Evolutionary conservation across 805 yeast genomes (phyloP), one percentile per base, ranked within the genome.

Genomic region (Tetrapisispora taiwanensis): DNA sequence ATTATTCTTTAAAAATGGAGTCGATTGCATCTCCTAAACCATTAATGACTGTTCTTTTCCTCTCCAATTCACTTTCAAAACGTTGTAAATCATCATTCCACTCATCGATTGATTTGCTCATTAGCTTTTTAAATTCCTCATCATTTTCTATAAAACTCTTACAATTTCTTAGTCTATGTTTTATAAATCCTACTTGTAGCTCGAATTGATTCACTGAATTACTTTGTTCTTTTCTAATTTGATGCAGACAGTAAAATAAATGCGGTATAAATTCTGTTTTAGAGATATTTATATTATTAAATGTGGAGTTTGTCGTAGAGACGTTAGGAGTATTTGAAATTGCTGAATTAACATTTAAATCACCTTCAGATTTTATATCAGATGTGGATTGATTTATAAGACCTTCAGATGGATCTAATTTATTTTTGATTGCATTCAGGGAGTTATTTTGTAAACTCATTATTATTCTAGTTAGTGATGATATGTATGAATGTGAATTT

Each of bases 171-270:
- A 62, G 44, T 36, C 64, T 53, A 41, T 60, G 65, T 24, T 56
- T 57, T 13, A 62, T 62, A 22, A 57, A 54, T 18, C 62, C 59
- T 1, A 64, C 59, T 13, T 62, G 50, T 1, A 56, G 49, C 39
- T 59, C 65, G 15, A 62, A 47, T 27, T 59, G 60, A 44, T 59
- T 58, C 17, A 57, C 49, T 22, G 59, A 52, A 42, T 53, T 59
- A 39, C 58, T 58, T 15, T 65, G 63, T 24, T 60, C 60, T 44
- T 58, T 62, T 24, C 53, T 54, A n/a, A 62, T 51, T 43, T 60
- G 61, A 35, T 60, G 49, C 30, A 62, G 32, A 6, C 63, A 52
- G 40, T 59, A 59, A 47, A 56, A 62, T 3, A 62, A 50, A 44
- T 59, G 63, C 17, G 66, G 65, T 32, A 62, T 56, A 44, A 62